A percentile compares a stretch with the other conserved stretches of the same genome.
phyloP scores from a whole-genome alignment of 1,139 yeast species.

The Candida dubliniensis region DNA sequence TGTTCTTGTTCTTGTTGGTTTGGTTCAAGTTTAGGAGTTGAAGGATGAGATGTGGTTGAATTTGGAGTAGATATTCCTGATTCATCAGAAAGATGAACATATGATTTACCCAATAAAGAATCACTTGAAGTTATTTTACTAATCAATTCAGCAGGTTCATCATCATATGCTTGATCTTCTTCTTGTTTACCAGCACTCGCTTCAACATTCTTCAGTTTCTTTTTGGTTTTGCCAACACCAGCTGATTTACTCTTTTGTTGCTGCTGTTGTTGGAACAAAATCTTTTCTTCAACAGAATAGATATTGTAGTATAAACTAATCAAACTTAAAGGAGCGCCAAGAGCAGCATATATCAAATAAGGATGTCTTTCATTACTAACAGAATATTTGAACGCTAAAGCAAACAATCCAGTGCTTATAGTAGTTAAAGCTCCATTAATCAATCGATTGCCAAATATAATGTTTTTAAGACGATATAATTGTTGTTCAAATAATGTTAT shows the following conservation, averaged over 20 bases:
- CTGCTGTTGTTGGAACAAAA: conserved; percentile 16
- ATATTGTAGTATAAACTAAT: conserved; percentile 25
- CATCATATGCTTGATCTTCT: conserved; percentile 8
- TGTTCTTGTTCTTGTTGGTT: conserved; percentile 14
- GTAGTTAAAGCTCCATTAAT: conserved; percentile 35
- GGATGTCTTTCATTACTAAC: conserved; percentile 52
- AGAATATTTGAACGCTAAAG: conserved; percentile 43
- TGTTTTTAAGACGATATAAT: conserved; percentile 17
- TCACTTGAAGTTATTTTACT: conserved; percentile 20
- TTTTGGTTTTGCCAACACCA: too few relatives aligned
- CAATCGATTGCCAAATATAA: conserved; percentile 28
- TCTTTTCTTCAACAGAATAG: conserved; percentile 17
- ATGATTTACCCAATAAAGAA: conserved; percentile 49
- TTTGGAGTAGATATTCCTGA: conserved; percentile 19
- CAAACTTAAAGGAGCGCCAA: conserved; percentile 44
- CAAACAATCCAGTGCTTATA: conserved; percentile 39
- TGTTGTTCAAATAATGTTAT: conserved; percentile 5
- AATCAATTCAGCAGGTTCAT: conserved; percentile 13
- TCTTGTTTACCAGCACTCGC: background rate
- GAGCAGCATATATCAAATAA: conserved; percentile 54
- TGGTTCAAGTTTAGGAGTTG: conserved; percentile 13
- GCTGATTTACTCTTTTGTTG: conserved; percentile 6
- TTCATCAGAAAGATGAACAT: conserved; percentile 52
- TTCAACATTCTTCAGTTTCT: conserved; percentile 2
- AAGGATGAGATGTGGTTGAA: conserved; percentile 16